phyloP scores from a whole-genome alignment of 1,284 basidiomycete genomes.

The Marasmius tenuissimus region DNA sequence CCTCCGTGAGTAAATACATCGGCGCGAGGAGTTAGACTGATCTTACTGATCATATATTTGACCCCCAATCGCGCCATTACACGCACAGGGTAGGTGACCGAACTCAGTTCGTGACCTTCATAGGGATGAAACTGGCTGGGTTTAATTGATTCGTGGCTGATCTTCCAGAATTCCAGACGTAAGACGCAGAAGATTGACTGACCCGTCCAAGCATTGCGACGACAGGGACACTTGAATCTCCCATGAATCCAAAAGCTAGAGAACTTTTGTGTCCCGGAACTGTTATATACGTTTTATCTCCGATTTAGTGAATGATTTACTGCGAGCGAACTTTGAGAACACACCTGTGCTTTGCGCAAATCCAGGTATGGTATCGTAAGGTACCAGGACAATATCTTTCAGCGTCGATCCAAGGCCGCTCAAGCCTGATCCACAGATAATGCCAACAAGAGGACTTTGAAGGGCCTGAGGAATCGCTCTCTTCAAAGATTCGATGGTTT shows the following conservation, averaged over 20 bases:
- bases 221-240: constrained; percentile 60
- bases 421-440: constrained; percentile 78
- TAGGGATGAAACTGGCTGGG: constrained; percentile 73
- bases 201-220: constrained; percentile 86
- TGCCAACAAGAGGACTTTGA: constrained; percentile 64
- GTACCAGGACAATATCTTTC: constrained; percentile 53
- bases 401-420: constrained; percentile 63
- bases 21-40: constrained; percentile 1
- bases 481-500: constrained; percentile 38
- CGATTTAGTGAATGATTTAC: neutral
- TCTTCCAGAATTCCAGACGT: neutral
- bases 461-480: constrained; percentile 41
- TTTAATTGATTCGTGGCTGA: neutral
- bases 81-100: constrained; percentile 76
- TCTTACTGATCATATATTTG: constrained; percentile 70
- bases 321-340: constrained; percentile 15
- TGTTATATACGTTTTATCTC: constrained; percentile 20
- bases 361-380: constrained; percentile 62
- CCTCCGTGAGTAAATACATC: constrained; percentile 4
- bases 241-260: constrained; percentile 77
- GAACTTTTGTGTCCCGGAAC: constrained; percentile 76
- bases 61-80: constrained; percentile 76
- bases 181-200: neutral
- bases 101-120: constrained; percentile 70
- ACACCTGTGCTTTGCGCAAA: constrained; percentile 75